Conservation (phyloP, 108 stramenopile genomes). For the Skeletonema menzelii region DNA sequence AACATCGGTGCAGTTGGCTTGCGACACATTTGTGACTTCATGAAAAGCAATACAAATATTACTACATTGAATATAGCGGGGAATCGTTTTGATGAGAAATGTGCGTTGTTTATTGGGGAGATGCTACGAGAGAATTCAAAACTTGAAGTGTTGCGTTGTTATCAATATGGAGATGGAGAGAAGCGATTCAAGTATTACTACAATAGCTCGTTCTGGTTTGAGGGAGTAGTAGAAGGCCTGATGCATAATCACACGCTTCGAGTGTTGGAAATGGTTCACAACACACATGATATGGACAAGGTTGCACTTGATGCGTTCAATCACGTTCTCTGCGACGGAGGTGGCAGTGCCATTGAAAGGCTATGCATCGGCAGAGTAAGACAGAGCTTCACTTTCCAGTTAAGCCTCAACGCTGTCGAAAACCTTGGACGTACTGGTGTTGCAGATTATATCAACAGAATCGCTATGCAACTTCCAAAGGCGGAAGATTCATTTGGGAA, state of each 20-base stretch:
- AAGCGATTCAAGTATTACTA: slow-evolving; percentile 2
- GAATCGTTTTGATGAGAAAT: not conserved
- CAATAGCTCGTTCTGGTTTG: slow-evolving; percentile 2
- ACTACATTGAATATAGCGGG: not conserved
- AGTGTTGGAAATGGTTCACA: slow-evolving; percentile 1
- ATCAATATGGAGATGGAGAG: slow-evolving; percentile 2
- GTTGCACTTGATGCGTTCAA: slow-evolving; percentile 1
- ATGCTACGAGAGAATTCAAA: not conserved
- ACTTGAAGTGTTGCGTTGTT: not conserved
- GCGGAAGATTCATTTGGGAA: slow-evolving; percentile 3
- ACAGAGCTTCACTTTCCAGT: not conserved
- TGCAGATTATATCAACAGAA: not conserved
- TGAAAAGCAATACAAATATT: not conserved
- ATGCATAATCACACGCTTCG: not conserved
- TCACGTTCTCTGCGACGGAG: not conserved
- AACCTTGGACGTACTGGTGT: not conserved
- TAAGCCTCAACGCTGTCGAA: slow-evolving; percentile 1
- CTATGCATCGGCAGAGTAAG: not conserved
- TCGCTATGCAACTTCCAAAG: not conserved
- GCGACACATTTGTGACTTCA: not conserved
- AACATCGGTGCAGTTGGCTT: slow-evolving; percentile 1
- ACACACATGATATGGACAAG: slow-evolving; percentile 1
- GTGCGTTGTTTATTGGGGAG: not conserved
- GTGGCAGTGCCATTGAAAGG: not conserved
- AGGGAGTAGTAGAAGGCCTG: not conserved